Percentiles rank a stretch among this genome's conserved stretches.
phyloP scores from a whole-genome alignment of 1,284 basidiomycete species.

The Cutaneotrichosporon curvatum region DNA sequence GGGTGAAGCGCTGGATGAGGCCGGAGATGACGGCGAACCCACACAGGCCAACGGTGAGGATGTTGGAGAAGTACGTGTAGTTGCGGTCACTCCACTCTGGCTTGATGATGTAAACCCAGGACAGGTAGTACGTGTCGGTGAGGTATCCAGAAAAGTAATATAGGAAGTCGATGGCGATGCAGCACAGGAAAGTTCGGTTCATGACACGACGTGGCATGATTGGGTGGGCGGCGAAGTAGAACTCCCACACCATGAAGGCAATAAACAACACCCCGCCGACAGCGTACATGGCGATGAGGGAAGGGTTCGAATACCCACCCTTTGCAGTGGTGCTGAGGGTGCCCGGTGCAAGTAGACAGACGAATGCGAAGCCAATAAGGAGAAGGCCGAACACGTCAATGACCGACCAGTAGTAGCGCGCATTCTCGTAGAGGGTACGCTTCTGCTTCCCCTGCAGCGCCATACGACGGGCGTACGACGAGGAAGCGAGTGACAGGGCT shows the following conservation, averaged over 20 bases:
- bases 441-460: slow-evolving; percentile 4
- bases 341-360: slow-evolving; percentile 43
- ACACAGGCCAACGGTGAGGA: slow-evolving; percentile 39
- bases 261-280: slow-evolving; percentile 44
- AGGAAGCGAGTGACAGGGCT: slow-evolving; percentile 32
- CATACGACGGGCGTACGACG: slow-evolving; percentile 21
- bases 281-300: slow-evolving; percentile 47
- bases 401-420: slow-evolving; percentile 29
- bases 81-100: slow-evolving; percentile 22
- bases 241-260: slow-evolving; percentile 43
- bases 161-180: slow-evolving; percentile 41
- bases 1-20: slow-evolving; percentile 43
- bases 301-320: slow-evolving; percentile 42
- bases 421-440: slow-evolving; percentile 12
- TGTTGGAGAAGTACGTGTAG: slow-evolving; percentile 33
- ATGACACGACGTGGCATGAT: slow-evolving; percentile 45
- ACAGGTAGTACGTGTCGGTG: slow-evolving; percentile 34
- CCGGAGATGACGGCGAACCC: slow-evolving; percentile 42
- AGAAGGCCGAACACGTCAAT: slow-evolving; percentile 45
- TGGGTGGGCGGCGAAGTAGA: slow-evolving; percentile 39
- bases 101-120: slow-evolving; percentile 41
- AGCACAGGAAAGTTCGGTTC: slow-evolving; percentile 42
- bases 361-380: slow-evolving; percentile 41
- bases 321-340: slow-evolving; percentile 35
- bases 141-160: slow-evolving; percentile 42